A percentile compares a stretch with the other conserved stretches of the same genome.
Conservation (phyloP, 202 grass and related monocot species). For the Alloteropsis angusta region DNA sequence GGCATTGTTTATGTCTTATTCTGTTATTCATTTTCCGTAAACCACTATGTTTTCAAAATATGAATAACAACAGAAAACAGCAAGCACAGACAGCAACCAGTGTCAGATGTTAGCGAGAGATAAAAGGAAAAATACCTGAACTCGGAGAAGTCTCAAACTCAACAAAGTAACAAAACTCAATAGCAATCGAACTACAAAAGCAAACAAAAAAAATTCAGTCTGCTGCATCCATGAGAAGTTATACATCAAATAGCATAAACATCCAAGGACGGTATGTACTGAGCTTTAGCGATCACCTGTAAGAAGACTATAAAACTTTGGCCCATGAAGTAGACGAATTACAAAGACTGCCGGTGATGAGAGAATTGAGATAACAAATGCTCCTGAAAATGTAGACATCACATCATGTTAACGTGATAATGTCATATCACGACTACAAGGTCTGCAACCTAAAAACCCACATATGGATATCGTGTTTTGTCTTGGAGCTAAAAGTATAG, state of each 20-base stretch:
- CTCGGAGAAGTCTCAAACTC: slow-evolving; percentile 63
- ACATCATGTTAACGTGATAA: not conserved
- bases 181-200: slow-evolving; percentile 55
- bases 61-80: not conserved
- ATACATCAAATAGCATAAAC: slow-evolving; percentile 18
- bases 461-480: not conserved
- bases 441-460: not conserved
- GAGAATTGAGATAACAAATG: slow-evolving; percentile 52
- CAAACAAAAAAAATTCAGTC: slow-evolving; percentile 22
- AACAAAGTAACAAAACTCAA: slow-evolving; percentile 55
- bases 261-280: slow-evolving; percentile 12
- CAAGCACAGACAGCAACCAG: not conserved
- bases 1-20: not conserved
- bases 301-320: slow-evolving; percentile 77
- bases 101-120: not conserved
- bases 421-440: not conserved
- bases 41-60: not conserved
- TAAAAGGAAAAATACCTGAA: slow-evolving; percentile 53
- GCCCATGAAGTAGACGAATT: slow-evolving; percentile 37
- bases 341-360: slow-evolving; percentile 53
- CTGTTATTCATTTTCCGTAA: not conserved
- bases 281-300: slow-evolving; percentile 39
- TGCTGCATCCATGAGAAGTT: slow-evolving; percentile 1
- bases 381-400: slow-evolving; percentile 42
- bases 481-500: not conserved